Evolutionary conservation across 225 moss, liverwort and hornwort species (phyloP).

Genomic region (Thuidium tamariscinum): DNA sequence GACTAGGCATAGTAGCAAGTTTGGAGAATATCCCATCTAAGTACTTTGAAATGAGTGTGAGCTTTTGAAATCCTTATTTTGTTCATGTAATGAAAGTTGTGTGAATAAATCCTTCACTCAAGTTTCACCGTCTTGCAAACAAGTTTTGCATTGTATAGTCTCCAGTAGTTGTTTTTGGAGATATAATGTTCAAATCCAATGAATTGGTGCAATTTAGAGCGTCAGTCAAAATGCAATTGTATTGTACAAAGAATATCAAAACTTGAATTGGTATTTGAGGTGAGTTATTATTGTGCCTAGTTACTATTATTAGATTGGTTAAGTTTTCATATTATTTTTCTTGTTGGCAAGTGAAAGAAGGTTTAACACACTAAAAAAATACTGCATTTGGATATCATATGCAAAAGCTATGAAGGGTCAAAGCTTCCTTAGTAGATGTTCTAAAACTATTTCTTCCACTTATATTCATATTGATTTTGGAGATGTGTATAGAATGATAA

Average conservation of each 20-base stretch:
- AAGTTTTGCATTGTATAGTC: too few relatives aligned
- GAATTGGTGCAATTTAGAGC: background rate
- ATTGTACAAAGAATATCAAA: background rate
- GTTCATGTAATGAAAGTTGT: background rate
- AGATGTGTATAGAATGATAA: background rate
- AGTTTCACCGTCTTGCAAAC: too few relatives aligned
- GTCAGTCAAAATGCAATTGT: background rate
- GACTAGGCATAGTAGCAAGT: background rate
- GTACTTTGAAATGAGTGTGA: background rate
- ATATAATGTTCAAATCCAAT: background rate
- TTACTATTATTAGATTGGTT: background rate
- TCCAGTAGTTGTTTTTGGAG: background rate
- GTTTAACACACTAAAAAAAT: background rate
- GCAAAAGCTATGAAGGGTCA: background rate
- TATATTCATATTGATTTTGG: background rate
- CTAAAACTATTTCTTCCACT: background rate
- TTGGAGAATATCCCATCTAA: accelerated
- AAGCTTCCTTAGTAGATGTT: background rate
- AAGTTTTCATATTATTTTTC: background rate
- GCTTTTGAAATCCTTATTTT: background rate
- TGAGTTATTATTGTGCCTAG: background rate
- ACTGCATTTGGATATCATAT: background rate
- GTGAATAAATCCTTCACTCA: too few relatives aligned
- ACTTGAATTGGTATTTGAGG: background rate
- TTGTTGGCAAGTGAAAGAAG: background rate